Evolutionary conservation across 805 yeast genomes (phyloP).

Genomic region (Candida easanensis): DNA sequence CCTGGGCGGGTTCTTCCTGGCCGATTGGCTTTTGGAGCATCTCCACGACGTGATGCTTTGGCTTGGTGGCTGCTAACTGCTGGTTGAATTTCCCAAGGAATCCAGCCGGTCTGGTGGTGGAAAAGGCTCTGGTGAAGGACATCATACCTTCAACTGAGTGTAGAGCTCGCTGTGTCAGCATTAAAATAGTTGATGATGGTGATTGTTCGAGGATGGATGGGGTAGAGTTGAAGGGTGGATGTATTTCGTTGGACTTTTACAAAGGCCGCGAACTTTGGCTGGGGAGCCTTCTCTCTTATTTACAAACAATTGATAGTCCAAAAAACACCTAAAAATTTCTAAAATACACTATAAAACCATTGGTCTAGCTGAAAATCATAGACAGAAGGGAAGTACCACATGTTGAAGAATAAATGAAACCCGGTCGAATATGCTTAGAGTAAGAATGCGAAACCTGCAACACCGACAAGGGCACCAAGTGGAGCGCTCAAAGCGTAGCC

Average conservation of each 20-base stretch:
- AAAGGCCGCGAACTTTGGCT: background rate
- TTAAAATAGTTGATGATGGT: background rate
- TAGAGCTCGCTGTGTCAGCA: background rate
- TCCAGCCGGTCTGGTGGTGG: constrained; percentile 3
- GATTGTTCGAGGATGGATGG: background rate
- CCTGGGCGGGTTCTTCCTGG: constrained; percentile 34
- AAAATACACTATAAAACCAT: background rate
- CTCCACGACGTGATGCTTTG: constrained; percentile 33
- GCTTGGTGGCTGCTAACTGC: constrained; percentile 35
- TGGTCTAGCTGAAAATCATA: background rate
- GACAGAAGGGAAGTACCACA: too few relatives aligned
- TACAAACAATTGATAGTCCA: too few relatives aligned
- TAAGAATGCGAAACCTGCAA: constrained; percentile 27
- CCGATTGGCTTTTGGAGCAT: constrained; percentile 49
- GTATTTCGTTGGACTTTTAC: background rate
- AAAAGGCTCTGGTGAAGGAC: constrained; percentile 9
- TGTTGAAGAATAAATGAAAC: background rate
- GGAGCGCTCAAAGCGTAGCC: constrained; percentile 37
- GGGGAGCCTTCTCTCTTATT: too few relatives aligned
- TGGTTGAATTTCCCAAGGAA: constrained; percentile 33
- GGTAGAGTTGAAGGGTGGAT: background rate
- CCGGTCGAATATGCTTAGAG: constrained; percentile 7
- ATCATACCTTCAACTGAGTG: background rate
- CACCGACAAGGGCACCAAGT: constrained; percentile 40
- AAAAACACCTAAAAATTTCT: background rate